phyloP scores from a whole-genome alignment of 2,329 filamentous ascomycete species.

The Zymoseptoria tritici region DNA sequence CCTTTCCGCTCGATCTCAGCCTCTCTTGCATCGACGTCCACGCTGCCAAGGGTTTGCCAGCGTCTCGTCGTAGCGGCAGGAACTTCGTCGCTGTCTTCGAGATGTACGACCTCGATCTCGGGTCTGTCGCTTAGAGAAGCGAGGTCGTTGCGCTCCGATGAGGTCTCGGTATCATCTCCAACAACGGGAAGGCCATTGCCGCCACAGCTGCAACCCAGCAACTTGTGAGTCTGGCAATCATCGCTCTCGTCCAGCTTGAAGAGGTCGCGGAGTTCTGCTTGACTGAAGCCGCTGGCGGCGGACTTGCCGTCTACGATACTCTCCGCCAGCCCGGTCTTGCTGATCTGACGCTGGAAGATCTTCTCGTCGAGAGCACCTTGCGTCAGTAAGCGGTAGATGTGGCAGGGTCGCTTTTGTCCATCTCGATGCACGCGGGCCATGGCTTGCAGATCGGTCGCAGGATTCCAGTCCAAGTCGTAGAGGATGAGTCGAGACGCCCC shows the following conservation, averaged over 20 bases:
- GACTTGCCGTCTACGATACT: constrained; percentile 63
- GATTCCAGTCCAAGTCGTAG: constrained; percentile 72
- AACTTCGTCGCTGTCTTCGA: constrained; percentile 20
- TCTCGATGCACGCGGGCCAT: constrained; percentile 70
- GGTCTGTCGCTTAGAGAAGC: not conserved
- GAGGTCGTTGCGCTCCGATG: not conserved
- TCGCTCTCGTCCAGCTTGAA: constrained; percentile 57
- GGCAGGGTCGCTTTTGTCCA: constrained; percentile 60
- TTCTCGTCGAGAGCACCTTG: constrained; percentile 66
- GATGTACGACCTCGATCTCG: not conserved
- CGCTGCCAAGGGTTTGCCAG: constrained; percentile 22
- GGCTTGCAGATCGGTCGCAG: constrained; percentile 63
- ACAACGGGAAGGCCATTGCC: constrained; percentile 42
- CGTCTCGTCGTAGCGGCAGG: constrained; percentile 22
- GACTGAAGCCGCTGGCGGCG: constrained; percentile 54
- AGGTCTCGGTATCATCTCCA: constrained; percentile 9
- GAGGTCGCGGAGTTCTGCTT: constrained; percentile 58
- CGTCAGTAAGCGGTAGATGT: constrained; percentile 62
- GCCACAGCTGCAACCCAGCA: constrained; percentile 56
- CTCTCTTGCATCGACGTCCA: constrained; percentile 32
- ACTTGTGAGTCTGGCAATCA: constrained; percentile 60
- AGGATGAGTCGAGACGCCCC: constrained; percentile 63
- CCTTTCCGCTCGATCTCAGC: constrained; percentile 22
- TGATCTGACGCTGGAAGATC: constrained; percentile 66
- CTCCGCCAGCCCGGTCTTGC: constrained; percentile 62